Conservation (phyloP, 805 yeast genomes). For the Saccharomyces kudriavzevii region DNA sequence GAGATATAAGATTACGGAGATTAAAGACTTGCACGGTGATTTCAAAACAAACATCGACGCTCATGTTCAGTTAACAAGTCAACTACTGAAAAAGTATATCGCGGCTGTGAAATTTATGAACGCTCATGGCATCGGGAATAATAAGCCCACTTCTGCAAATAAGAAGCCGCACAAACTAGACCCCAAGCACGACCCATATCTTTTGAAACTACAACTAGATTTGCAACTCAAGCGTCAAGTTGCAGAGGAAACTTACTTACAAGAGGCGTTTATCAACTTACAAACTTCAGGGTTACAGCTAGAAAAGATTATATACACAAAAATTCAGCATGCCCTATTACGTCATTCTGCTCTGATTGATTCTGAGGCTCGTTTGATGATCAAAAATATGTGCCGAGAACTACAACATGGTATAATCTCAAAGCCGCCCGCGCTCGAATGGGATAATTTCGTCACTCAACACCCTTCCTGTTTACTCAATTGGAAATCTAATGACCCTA, state of each 20-base stretch:
- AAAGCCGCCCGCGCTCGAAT: slow-evolving; percentile 56
- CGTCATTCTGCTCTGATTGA: slow-evolving; percentile 45
- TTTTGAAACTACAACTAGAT: slow-evolving; percentile 53
- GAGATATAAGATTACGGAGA: slow-evolving; percentile 69
- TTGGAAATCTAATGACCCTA: slow-evolving; percentile 32
- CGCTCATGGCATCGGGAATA: slow-evolving; percentile 26
- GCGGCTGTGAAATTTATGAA: slow-evolving; percentile 37
- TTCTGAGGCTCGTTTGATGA: slow-evolving; percentile 45
- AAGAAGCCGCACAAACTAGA: slow-evolving; percentile 18
- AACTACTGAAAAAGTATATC: slow-evolving; percentile 40
- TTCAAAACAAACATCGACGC: slow-evolving; percentile 52
- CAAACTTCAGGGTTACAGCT: slow-evolving; percentile 59
- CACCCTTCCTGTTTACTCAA: slow-evolving; percentile 35
- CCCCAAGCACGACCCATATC: slow-evolving; percentile 51
- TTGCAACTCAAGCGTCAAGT: slow-evolving; percentile 55
- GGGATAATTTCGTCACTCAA: slow-evolving; percentile 56
- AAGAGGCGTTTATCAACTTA: slow-evolving; percentile 56
- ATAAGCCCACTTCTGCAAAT: slow-evolving; percentile 12
- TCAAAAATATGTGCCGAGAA: slow-evolving; percentile 43
- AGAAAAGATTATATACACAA: slow-evolving; percentile 54
- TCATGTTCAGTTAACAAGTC: slow-evolving; percentile 59
- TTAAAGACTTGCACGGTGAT: slow-evolving; percentile 56
- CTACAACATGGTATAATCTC: slow-evolving; percentile 38
- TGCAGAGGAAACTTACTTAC: slow-evolving; percentile 54
- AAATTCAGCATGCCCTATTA: slow-evolving; percentile 49